A percentile compares a stretch with the other conserved stretches of the same genome.
Evolutionary conservation across 2,329 filamentous ascomycete species (phyloP).

Genomic region (Blumeria graminis): DNA sequence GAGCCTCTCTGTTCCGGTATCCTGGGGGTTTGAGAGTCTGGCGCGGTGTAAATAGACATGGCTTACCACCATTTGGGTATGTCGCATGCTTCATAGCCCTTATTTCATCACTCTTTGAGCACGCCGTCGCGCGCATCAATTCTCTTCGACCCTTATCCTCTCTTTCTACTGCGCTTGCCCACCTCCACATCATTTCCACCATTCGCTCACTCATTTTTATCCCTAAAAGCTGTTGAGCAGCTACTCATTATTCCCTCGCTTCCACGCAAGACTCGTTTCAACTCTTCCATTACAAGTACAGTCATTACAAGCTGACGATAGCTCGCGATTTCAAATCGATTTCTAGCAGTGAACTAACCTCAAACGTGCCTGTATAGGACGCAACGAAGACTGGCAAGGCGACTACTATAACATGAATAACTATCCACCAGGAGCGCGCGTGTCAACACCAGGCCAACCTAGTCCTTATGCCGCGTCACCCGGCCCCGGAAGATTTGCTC

Average conservation of each 20-base stretch:
- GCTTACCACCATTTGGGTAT: neutral
- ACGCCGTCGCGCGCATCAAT: neutral
- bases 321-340: conserved; percentile 4
- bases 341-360: conserved; percentile 3
- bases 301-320: neutral
- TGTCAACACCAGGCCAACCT: conserved; percentile 56
- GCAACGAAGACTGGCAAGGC: conserved; percentile 21
- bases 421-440: conserved; percentile 25
- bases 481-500: conserved; percentile 24
- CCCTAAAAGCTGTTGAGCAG: neutral
- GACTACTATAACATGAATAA: conserved; percentile 39
- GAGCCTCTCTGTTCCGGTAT: neutral
- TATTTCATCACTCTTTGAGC: neutral
- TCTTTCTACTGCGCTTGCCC: neutral
- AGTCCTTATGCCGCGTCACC: conserved; percentile 19
- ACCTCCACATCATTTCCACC: neutral
- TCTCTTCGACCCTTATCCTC: neutral
- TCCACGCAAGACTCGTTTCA: neutral
- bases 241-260: neutral
- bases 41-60: neutral
- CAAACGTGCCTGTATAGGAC: conserved; percentile 6
- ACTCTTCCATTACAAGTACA: neutral
- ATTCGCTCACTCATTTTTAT: neutral
- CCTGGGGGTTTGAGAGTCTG: neutral
- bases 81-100: neutral